Evolutionary conservation across 1,284 basidiomycete species (phyloP).

Genomic region (Ganoderma sp.): DNA sequence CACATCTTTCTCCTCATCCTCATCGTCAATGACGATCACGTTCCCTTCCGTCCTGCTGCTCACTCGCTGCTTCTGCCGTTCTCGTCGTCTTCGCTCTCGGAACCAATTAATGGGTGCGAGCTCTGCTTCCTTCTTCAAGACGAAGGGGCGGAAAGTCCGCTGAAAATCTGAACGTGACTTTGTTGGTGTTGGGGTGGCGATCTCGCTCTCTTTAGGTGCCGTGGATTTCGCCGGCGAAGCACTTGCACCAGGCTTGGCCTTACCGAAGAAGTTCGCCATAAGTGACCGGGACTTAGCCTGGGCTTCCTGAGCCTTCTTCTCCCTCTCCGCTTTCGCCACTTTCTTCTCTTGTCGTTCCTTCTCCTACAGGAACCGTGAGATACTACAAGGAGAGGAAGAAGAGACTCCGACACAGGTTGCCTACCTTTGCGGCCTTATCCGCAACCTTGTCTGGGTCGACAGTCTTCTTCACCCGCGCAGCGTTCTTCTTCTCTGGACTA

Average conservation of each 20-base stretch:
- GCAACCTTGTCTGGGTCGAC: constrained; percentile 64
- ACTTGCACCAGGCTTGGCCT: constrained; percentile 50
- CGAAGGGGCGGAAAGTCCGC: constrained; percentile 77
- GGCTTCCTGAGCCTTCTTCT: constrained; percentile 72
- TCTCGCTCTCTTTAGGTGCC: constrained; percentile 42
- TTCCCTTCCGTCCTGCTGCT: constrained; percentile 43
- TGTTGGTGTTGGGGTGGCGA: constrained; percentile 47
- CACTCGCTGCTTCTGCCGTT: constrained; percentile 37
- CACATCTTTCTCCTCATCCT: constrained; percentile 35
- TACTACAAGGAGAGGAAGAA: constrained; percentile 12
- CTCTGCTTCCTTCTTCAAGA: constrained; percentile 71
- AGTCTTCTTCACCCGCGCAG: constrained; percentile 54
- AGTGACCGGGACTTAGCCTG: constrained; percentile 74
- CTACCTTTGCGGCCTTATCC: constrained; percentile 67
- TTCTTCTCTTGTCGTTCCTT: constrained; percentile 71
- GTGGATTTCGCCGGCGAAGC: constrained; percentile 31
- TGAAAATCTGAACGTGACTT: constrained; percentile 68
- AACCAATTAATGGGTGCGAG: constrained; percentile 79
- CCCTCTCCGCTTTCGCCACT: constrained; percentile 64
- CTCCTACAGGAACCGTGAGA: constrained; percentile 48
- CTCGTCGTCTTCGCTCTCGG: constrained; percentile 36
- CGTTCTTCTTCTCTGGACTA: constrained; percentile 29
- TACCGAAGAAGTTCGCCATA: constrained; percentile 77
- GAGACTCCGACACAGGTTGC: neutral
- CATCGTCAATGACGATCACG: constrained; percentile 60